These are phyloP conservation scores for Berkeleyomyces rouxiae DNA, from an alignment of 2,329 filamentous ascomycete species.

Conservation along the genomic window DNA sequence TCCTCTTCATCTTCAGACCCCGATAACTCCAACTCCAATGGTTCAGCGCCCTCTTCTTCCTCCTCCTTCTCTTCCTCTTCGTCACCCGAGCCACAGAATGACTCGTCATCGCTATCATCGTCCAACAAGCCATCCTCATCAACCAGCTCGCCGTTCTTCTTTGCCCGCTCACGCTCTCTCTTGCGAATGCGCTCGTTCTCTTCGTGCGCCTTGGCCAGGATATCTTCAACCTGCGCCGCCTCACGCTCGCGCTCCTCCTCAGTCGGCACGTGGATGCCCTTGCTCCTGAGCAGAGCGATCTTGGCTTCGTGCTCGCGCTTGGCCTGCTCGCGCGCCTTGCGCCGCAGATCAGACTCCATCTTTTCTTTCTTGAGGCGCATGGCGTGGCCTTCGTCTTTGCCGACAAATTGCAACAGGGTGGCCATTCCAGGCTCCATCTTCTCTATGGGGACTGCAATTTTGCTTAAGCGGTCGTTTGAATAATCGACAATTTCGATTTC, in stretches of 20 bases:
- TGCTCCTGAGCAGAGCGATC: conserved; percentile 58
- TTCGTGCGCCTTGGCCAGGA: conserved; percentile 67
- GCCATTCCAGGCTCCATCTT: conserved; percentile 41
- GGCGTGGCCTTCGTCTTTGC: conserved; percentile 19
- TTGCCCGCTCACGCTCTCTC: conserved; percentile 54
- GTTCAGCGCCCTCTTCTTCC: conserved; percentile 22
- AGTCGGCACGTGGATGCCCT: conserved; percentile 68
- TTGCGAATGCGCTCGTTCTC: conserved; percentile 68
- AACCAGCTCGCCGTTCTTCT: conserved; percentile 32
- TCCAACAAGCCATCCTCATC: conserved; percentile 36
- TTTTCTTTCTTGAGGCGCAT: conserved; percentile 28
- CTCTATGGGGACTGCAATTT: conserved; percentile 17
- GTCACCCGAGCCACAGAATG: conserved; percentile 28
- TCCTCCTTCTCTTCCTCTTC: conserved; percentile 23
- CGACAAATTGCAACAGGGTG: conserved; percentile 22
- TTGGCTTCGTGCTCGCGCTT: conserved; percentile 59
- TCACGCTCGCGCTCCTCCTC: conserved; percentile 74
- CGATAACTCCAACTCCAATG: conserved; percentile 28
- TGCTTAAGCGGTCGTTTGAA: conserved; percentile 16
- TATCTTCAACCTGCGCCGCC: conserved; percentile 68
- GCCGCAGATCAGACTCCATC: conserved; percentile 50
- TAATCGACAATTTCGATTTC: conserved; percentile 49
- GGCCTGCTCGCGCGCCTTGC: conserved; percentile 65
- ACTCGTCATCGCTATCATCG: conserved; percentile 40
- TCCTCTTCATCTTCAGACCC: conserved; percentile 28